A percentile compares a stretch with the other conserved stretches of the same genome.
These are phyloP conservation scores for Barnettozyma pratensis DNA, from an alignment of 805 yeast genomes.

Conservation along the genomic window DNA sequence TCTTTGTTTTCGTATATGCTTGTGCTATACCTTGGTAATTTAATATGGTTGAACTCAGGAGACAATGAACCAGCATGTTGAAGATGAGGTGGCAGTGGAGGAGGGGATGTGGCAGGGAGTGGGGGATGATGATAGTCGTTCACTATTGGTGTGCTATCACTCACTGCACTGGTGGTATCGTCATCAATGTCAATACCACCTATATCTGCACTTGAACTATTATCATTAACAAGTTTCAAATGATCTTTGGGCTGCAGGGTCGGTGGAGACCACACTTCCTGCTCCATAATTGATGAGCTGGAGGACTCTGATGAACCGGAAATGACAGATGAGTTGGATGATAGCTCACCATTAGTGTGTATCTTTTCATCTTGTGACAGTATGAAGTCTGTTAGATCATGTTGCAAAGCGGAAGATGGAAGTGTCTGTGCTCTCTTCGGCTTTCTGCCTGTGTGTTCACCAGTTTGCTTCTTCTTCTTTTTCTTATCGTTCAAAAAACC, in stretches of 20 bases:
- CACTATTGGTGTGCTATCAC: not conserved
- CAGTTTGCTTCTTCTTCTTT: conserved; percentile 3
- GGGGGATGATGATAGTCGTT: conserved; percentile 10
- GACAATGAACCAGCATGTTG: not conserved
- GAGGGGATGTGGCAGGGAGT: conserved; percentile 13
- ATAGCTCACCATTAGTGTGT: not conserved
- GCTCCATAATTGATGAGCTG: conserved; percentile 20
- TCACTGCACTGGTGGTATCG: not conserved
- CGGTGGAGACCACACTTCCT: conserved; percentile 33
- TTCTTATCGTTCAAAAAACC: conserved; percentile 22
- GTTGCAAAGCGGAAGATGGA: conserved; percentile 16
- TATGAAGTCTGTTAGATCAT: conserved; percentile 12
- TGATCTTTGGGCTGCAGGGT: conserved; percentile 35
- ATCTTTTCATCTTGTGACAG: not conserved
- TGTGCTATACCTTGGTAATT: not conserved
- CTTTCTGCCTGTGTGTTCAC: not conserved
- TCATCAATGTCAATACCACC: conserved; percentile 8
- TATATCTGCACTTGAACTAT: conserved; percentile 8
- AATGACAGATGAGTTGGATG: conserved; percentile 4
- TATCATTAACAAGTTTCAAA: conserved; percentile 27
- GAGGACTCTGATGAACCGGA: conserved; percentile 7
- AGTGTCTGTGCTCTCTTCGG: conserved; percentile 31
- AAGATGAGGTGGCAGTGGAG: conserved; percentile 6
- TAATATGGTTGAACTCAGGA: not conserved
- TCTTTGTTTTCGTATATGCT: not conserved